A percentile compares a stretch with the other conserved stretches of the same genome.
Conservation (phyloP, 2,329 filamentous ascomycete species). For the Didymella sp. region DNA sequence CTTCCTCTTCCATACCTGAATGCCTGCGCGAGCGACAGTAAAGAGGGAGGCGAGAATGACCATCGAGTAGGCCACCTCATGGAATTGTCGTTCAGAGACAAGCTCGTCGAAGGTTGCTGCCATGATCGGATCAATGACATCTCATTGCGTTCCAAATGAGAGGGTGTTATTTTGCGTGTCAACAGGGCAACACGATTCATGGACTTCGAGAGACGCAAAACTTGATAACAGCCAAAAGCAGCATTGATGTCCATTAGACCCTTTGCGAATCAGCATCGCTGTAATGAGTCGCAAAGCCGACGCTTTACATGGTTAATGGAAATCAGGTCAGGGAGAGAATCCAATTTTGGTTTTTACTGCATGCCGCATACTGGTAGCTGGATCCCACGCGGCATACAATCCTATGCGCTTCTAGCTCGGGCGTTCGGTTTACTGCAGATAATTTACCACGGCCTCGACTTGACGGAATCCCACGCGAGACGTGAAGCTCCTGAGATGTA, state of each 20-base stretch:
- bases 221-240: not conserved
- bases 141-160: not conserved
- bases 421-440: too few relatives aligned
- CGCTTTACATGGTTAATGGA: not conserved
- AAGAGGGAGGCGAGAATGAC: not conserved
- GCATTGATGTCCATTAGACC: not conserved
- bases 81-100: not conserved
- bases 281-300: not conserved
- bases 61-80: not conserved
- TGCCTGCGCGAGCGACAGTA: not conserved
- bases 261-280: not conserved
- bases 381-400: not conserved
- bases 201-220: not conserved
- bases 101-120: not conserved
- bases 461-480: not conserved
- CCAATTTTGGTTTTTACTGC: not conserved
- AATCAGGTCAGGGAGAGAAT: not conserved
- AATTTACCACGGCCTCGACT: not conserved
- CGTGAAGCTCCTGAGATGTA: not conserved
- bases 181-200: not conserved
- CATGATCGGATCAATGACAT: not conserved
- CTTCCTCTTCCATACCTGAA: not conserved
- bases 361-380: not conserved
- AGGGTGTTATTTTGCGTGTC: not conserved
- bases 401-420: not conserved